phyloP scores from a whole-genome alignment of 257 asterid species.

The Jacaranda copaia region DNA sequence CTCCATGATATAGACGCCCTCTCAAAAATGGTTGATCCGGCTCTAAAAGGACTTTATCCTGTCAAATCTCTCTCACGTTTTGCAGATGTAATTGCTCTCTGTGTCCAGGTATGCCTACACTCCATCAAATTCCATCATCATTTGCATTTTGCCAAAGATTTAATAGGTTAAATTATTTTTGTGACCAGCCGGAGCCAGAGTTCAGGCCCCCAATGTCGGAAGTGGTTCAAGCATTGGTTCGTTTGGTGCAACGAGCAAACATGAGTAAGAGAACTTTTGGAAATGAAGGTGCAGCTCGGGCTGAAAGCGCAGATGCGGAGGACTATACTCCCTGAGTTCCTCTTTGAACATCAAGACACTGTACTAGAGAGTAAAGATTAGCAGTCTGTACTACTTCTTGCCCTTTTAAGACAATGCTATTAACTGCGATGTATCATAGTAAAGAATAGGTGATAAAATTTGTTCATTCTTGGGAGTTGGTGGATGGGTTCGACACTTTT shows the following conservation, averaged over 20 bases:
- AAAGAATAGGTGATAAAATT: slow-evolving; percentile 41
- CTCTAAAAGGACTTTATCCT: slow-evolving; percentile 90
- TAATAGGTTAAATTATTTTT: neutral
- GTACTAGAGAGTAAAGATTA: slow-evolving; percentile 2
- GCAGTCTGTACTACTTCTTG: slow-evolving; percentile 11
- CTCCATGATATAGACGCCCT: slow-evolving; percentile 96
- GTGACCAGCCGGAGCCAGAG: slow-evolving; percentile 92
- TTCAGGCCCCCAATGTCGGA: slow-evolving; percentile 98
- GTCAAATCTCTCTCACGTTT: slow-evolving; percentile 92
- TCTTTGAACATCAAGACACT: neutral
- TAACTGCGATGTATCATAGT: slow-evolving; percentile 46
- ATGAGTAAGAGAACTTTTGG: slow-evolving; percentile 97
- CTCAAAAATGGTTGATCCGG: slow-evolving; percentile 95
- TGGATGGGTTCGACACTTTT: slow-evolving; percentile 13
- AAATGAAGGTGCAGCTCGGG: slow-evolving; percentile 58
- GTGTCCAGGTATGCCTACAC: slow-evolving; percentile 78
- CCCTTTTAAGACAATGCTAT: slow-evolving; percentile 16
- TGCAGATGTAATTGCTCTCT: slow-evolving; percentile 94
- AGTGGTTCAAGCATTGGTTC: slow-evolving; percentile 93
- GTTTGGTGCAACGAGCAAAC: slow-evolving; percentile 93
- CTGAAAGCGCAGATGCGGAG: slow-evolving; percentile 56
- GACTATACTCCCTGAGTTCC: slow-evolving; percentile 50
- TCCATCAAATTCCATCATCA: neutral
- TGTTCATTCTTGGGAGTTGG: slow-evolving; percentile 38
- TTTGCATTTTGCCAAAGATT: neutral